Percentiles rank a stretch among this genome's conserved stretches.
Evolutionary conservation across 257 asterid species (phyloP).

Genomic region (Przewalskia tangutica): DNA sequence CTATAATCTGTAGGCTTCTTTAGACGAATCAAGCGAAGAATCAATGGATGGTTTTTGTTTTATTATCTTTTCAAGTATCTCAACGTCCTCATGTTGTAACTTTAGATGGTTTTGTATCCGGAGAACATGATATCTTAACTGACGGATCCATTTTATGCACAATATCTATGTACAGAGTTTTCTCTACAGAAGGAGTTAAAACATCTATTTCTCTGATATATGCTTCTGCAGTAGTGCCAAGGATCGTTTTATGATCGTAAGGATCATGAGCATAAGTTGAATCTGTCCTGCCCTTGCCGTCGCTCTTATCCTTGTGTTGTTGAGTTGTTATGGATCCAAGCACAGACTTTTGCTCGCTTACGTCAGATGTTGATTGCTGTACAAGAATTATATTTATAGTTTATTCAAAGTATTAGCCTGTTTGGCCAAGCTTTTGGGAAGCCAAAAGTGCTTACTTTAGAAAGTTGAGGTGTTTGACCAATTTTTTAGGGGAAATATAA

Average conservation of each 20-base stretch:
- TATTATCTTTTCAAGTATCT: conserved; percentile 7
- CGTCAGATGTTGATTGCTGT: conserved; percentile 34
- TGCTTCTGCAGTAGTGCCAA: conserved; percentile 7
- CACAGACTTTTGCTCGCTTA: conserved; percentile 24
- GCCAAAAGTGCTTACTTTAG: no score
- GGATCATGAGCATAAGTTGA: neutral
- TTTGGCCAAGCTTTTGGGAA: no score
- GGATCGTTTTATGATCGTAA: conserved; percentile 12
- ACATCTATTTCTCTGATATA: conserved; percentile 16
- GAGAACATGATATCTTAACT: conserved; percentile 18
- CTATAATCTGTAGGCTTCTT: neutral
- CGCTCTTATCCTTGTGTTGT: conserved; percentile 11
- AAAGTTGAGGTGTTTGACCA: no score
- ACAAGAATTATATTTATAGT: neutral
- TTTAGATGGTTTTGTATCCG: conserved; percentile 2
- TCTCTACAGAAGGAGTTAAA: conserved; percentile 31
- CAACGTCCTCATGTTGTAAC: conserved; percentile 11
- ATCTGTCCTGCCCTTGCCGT: conserved; percentile 3
- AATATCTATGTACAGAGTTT: conserved; percentile 55
- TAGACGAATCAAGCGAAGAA: conserved; percentile 13
- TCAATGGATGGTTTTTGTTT: conserved; percentile 19
- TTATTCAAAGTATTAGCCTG: neutral
- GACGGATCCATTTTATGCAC: conserved; percentile 26
- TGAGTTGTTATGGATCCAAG: conserved; percentile 23
- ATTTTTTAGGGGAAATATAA: no score